Percentiles rank a stretch among this genome's conserved stretches.
phyloP scores from a whole-genome alignment of 192 early-diverging fungal species.

The Umbelopsis sp. region DNA sequence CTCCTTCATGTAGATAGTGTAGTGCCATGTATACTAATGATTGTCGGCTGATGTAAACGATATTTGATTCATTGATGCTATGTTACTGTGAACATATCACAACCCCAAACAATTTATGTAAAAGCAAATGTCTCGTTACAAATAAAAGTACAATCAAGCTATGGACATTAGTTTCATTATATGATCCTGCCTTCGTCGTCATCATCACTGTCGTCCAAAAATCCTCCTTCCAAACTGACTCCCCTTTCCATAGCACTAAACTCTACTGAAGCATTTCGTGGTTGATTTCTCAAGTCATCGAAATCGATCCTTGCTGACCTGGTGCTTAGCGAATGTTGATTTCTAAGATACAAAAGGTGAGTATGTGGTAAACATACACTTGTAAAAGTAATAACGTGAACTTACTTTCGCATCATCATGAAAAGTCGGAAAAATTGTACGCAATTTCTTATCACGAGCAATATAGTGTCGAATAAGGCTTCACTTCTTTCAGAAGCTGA shows the following conservation, averaged over 20 bases:
- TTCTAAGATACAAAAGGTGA: conserved; percentile 3
- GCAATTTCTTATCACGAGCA: conserved; percentile 74
- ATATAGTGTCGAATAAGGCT: conserved; percentile 69
- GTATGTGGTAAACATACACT: too few species aligned
- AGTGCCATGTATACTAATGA: too few species aligned
- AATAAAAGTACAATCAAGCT: not conserved
- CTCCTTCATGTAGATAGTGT: too few species aligned
- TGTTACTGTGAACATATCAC: too few species aligned
- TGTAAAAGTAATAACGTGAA: too few species aligned
- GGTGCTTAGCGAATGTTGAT: conserved; percentile 32
- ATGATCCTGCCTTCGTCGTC: conserved; percentile 21
- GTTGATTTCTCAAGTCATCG: conserved; percentile 22
- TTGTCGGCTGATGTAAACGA: too few species aligned
- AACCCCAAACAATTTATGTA: not conserved
- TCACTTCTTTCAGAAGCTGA: conserved; percentile 63
- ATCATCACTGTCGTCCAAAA: conserved; percentile 21
- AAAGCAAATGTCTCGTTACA: not conserved
- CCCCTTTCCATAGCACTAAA: conserved; percentile 15
- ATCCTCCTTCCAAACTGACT: conserved; percentile 1
- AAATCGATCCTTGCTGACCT: conserved; percentile 33
- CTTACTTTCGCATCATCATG: conserved; percentile 67
- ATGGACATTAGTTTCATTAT: not conserved
- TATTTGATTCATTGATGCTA: too few species aligned
- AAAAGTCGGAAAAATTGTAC: conserved; percentile 70
- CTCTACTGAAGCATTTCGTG: conserved; percentile 24